These are phyloP conservation scores for Syncephalastrum monosporum DNA, from an alignment of 371 early-diverging fungal genomes.

Conservation along the genomic window DNA sequence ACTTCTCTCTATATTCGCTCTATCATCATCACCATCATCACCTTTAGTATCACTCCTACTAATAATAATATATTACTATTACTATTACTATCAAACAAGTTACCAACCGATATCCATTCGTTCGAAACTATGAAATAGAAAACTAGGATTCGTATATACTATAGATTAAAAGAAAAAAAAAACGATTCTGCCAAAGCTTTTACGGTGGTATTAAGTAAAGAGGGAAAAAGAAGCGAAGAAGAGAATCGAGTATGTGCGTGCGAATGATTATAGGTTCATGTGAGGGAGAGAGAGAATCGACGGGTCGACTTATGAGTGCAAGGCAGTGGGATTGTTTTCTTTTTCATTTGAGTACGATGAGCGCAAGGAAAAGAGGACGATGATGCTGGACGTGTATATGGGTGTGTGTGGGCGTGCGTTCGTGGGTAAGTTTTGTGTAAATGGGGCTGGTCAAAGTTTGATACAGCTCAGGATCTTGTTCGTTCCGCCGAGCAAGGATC, in stretches of 20 bases:
- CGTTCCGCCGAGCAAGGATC: constrained; percentile 8
- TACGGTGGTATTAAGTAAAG: neutral
- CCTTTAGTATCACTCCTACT: too few species aligned
- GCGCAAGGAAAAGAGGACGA: neutral
- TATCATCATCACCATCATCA: too few species aligned
- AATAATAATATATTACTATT: too few species aligned
- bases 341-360: too few species aligned
- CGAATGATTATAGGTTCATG: neutral
- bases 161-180: neutral
- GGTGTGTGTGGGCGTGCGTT: neutral
- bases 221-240: neutral
- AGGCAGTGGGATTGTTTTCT: neutral
- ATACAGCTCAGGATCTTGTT: constrained; percentile 15
- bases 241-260: constrained; percentile 3
- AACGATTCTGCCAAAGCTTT: neutral
- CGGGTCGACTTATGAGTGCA: too few species aligned
- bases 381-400: neutral
- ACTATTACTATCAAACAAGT: too few species aligned
- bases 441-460: constrained; percentile 5
- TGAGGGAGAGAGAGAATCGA: neutral
- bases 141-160: too few species aligned
- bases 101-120: too few species aligned
- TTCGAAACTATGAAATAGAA: too few species aligned
- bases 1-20: too few species aligned
- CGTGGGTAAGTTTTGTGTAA: neutral